Base-by-base conservation (phyloP, 1,139 yeast species). In the Suhomyces anneliseae region DNA sequence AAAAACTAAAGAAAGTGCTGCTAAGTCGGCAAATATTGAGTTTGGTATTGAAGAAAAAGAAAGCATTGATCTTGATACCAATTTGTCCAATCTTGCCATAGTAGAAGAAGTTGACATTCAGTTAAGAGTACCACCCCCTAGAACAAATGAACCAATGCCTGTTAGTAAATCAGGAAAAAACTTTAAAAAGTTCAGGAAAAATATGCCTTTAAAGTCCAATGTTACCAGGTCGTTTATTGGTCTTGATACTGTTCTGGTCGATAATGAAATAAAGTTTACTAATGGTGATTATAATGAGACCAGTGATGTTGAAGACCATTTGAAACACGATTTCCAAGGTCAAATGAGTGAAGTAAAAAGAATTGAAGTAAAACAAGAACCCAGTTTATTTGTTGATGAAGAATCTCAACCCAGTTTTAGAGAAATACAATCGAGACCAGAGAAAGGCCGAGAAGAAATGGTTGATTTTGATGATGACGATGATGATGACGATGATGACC, bases 141-240 rank as follows among this genome's bases (percentile, higher is more conserved):
- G 40, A n/a, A 27, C 38, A 10, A 27, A 35, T 31, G 12, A 8
- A 3, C 36, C 27, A 15, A 44, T 8, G 2, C 39, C 31, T 6
- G 36, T 24, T 4, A 7, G 8, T 6, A 33, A n/a, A 2, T 66
- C 64, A 2, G 59, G 74, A 6, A 70, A 65, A 47, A 73, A 74
- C 51, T 72, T 72, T 55, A 74, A 74, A 50, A 62, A 53, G 3
- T 74, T 74, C 54, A 58, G 53, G 19, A 74, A 71, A 49, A 60
- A 59, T 35, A 56, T 60, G 15, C 56, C 57, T 1, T 38, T 60
- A n/a, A 58, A 57, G 29, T 53, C 66, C 7, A 57, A 54, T 12
- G 57, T 62, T 19, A 57, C 65, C 0, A 48, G 74, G 39, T 54
- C 68, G 0, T 67, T 54, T 49, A 59, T 71, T 12, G 65, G 57